Percentiles rank a stretch among this genome's conserved stretches.
These are phyloP conservation scores for Calocybe indica DNA, from an alignment of 768 basidiomycete genomes.

Conservation along the genomic window DNA sequence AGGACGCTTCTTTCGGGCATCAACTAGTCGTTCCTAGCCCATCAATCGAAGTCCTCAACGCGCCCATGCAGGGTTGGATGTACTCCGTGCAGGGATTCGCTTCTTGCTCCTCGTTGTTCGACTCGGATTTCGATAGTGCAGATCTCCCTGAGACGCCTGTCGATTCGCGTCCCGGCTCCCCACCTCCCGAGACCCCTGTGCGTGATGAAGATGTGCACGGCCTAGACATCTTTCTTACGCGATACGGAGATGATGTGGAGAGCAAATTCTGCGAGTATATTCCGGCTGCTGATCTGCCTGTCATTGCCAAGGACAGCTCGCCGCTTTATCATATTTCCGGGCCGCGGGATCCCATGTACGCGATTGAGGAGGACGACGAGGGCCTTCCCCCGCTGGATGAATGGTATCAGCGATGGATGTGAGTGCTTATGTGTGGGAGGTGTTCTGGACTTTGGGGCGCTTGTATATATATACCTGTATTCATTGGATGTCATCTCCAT, in stretches of 20 bases:
- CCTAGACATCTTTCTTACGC: slow-evolving; percentile 5
- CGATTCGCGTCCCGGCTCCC: slow-evolving; percentile 14
- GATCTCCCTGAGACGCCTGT: slow-evolving; percentile 10
- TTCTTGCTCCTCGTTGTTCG: background rate
- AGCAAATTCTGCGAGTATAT: background rate
- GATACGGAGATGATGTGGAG: slow-evolving; percentile 6
- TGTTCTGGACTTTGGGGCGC: background rate
- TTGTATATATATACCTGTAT: background rate
- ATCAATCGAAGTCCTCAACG: slow-evolving; percentile 19
- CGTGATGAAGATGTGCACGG: slow-evolving; percentile 13
- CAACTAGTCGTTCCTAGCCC: slow-evolving; percentile 24
- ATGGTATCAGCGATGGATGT: slow-evolving; percentile 23
- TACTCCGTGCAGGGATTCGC: background rate
- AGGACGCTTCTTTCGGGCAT: slow-evolving; percentile 28
- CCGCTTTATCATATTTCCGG: no score
- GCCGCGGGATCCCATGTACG: slow-evolving; percentile 10
- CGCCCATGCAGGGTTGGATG: slow-evolving; percentile 3
- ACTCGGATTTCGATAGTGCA: slow-evolving; percentile 1
- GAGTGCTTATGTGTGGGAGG: no score
- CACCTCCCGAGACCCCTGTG: slow-evolving; percentile 16
- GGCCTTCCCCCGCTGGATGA: slow-evolving; percentile 35
- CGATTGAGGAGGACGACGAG: slow-evolving; percentile 30
- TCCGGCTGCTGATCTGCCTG: no score
- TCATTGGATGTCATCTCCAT: background rate
- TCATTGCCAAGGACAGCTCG: no score